phyloP scores from a whole-genome alignment of 78 protist genomes.

The Blattamonas nauphoetae region DNA sequence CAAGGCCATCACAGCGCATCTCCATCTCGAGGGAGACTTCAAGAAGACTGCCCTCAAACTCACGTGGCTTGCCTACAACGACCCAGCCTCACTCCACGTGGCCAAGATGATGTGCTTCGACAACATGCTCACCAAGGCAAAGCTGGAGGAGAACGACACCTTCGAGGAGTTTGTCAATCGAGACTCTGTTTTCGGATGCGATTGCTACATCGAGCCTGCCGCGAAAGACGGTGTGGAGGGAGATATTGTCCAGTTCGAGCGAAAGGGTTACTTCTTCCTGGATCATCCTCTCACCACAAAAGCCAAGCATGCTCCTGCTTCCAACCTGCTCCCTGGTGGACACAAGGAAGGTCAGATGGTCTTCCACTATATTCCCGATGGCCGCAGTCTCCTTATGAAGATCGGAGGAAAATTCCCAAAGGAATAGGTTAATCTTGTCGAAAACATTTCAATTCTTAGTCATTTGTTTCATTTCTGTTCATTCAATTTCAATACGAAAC shows the following conservation, averaged over 20 bases:
- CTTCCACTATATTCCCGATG: constrained; percentile 15
- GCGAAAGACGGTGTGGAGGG: constrained; percentile 44
- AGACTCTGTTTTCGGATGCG: constrained; percentile 20
- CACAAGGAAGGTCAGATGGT: neutral
- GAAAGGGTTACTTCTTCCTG: constrained; percentile 66
- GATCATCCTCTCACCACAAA: neutral
- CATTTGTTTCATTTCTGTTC: too few relatives aligned
- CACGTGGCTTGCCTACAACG: constrained; percentile 67
- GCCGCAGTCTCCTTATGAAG: neutral
- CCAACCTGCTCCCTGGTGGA: too few relatives aligned
- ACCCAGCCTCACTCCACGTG: constrained; percentile 2
- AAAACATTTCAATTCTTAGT: too few relatives aligned
- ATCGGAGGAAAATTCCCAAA: too few relatives aligned
- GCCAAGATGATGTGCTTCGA: constrained; percentile 50
- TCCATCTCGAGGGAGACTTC: constrained; percentile 45
- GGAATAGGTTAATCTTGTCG: too few relatives aligned
- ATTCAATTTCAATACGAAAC: too few relatives aligned
- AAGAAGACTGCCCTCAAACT: constrained; percentile 74
- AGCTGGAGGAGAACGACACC: constrained; percentile 61
- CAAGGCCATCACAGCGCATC: neutral
- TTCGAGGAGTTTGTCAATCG: constrained; percentile 36
- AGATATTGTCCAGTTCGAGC: constrained; percentile 72
- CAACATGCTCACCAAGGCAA: constrained; percentile 52
- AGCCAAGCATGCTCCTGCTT: neutral
- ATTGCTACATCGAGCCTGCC: constrained; percentile 4